Conservation (phyloP, 2,329 filamentous ascomycete genomes). For the Claviceps arundinis region DNA sequence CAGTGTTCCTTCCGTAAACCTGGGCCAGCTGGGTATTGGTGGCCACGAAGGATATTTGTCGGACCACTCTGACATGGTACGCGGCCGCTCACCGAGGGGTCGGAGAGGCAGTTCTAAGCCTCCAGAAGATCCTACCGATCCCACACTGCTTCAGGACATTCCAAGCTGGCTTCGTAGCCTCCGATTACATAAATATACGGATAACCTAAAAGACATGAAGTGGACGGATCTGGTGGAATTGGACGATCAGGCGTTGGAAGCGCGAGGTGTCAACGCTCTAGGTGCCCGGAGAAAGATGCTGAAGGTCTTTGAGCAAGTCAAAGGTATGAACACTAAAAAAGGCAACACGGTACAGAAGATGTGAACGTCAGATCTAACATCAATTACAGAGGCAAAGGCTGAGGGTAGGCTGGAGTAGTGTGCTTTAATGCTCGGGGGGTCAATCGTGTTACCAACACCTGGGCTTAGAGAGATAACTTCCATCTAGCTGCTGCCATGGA, state of each 20-base stretch:
- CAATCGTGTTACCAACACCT: background rate
- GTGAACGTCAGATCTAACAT: slow-evolving; percentile 9
- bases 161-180: slow-evolving; percentile 91
- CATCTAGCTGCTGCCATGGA: background rate
- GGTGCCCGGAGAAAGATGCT: slow-evolving; percentile 95
- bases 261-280: slow-evolving; percentile 85
- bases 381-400: slow-evolving; percentile 49
- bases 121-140: slow-evolving; percentile 92
- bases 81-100: slow-evolving; percentile 83
- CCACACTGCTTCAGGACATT: slow-evolving; percentile 80
- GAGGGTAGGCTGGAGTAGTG: slow-evolving; percentile 52
- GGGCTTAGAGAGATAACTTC: background rate
- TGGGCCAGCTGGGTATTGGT: slow-evolving; percentile 57
- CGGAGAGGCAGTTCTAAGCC: slow-evolving; percentile 92
- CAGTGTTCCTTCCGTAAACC: slow-evolving; percentile 55
- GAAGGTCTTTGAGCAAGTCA: slow-evolving; percentile 97
- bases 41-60: slow-evolving; percentile 79
- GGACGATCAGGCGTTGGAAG: slow-evolving; percentile 85
- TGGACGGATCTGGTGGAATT: slow-evolving; percentile 89
- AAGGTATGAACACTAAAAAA: slow-evolving; percentile 34
- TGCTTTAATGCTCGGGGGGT: background rate
- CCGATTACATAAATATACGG: slow-evolving; percentile 95
- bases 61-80: slow-evolving; percentile 81
- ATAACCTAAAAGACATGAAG: slow-evolving; percentile 92
- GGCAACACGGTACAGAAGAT: background rate